A percentile compares a stretch with the other conserved stretches of the same genome.
phyloP scores from a whole-genome alignment of 208 protist species.

The Leishmania major region DNA sequence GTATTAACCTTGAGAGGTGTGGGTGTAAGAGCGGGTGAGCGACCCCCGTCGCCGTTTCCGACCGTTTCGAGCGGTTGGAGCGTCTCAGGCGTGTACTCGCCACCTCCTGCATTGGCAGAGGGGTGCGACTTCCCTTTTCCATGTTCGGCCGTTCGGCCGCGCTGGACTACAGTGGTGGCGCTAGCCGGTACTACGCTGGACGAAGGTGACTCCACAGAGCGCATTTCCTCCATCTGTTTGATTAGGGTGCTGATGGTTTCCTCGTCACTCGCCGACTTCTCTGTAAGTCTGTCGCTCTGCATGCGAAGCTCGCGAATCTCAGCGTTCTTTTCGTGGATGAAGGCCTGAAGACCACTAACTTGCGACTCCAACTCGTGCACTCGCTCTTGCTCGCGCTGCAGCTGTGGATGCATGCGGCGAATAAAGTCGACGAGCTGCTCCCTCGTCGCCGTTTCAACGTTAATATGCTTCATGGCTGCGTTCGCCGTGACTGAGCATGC shows the following conservation, averaged over 20 bases:
- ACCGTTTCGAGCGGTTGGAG: neutral
- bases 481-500: neutral
- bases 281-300: conserved; percentile 56
- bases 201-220: conserved; percentile 4
- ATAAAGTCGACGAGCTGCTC: conserved; percentile 74
- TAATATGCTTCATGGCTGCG: conserved; percentile 36
- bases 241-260: conserved; percentile 78
- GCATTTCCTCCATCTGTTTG: conserved; percentile 61
- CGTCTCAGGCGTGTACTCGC: conserved; percentile 6
- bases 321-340: conserved; percentile 59
- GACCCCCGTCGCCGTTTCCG: conserved; percentile 4
- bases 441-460: conserved; percentile 39
- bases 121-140: conserved; percentile 7
- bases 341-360: conserved; percentile 38
- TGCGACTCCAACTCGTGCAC: conserved; percentile 51
- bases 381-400: conserved; percentile 32
- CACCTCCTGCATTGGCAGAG: conserved; percentile 1
- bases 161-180: neutral
- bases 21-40: conserved; percentile 10
- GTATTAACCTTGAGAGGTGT: conserved; percentile 7
- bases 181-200: neutral
- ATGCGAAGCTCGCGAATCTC: conserved; percentile 57
- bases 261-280: conserved; percentile 74
- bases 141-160: conserved; percentile 5
- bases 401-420: conserved; percentile 45